A percentile compares a stretch with the other conserved stretches of the same genome.
phyloP scores from a whole-genome alignment of 2,329 filamentous ascomycete genomes.

The Colletotrichum camelliae region DNA sequence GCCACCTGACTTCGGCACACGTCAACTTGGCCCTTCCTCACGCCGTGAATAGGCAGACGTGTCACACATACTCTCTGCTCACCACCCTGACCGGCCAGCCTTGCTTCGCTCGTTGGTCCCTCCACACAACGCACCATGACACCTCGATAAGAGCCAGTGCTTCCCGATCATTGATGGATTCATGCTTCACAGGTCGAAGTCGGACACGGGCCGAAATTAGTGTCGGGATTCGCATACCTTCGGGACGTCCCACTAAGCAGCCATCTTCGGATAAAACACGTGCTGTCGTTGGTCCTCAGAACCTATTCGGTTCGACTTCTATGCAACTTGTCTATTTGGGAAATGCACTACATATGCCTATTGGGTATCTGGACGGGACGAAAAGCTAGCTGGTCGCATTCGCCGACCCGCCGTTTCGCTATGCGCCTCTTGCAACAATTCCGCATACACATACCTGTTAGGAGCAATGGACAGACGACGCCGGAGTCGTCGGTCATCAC shows the following conservation, averaged over 20 bases:
- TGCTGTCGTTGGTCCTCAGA: neutral
- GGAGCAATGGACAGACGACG: conserved; percentile 17
- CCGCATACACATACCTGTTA: conserved; percentile 16
- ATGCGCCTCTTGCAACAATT: neutral
- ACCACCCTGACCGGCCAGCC: neutral
- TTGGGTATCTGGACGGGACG: neutral
- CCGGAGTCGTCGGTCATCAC: conserved; percentile 30
- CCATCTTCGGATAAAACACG: neutral
- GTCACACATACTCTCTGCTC: neutral
- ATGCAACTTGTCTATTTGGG: conserved; percentile 15
- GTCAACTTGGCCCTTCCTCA: neutral
- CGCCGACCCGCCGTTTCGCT: neutral
- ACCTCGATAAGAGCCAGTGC: neutral
- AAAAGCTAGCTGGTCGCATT: conserved; percentile 5
- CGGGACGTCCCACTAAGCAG: neutral
- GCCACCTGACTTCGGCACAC: neutral
- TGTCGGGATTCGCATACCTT: neutral
- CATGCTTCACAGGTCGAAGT: neutral
- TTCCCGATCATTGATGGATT: neutral
- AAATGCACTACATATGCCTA: neutral
- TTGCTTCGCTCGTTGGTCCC: neutral
- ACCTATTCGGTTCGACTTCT: neutral
- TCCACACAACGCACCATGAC: neutral
- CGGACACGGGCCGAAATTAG: neutral
- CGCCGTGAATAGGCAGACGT: neutral